Base-by-base conservation (phyloP, 768 basidiomycete genomes). In the Sistotremastrum niveocremeum region DNA sequence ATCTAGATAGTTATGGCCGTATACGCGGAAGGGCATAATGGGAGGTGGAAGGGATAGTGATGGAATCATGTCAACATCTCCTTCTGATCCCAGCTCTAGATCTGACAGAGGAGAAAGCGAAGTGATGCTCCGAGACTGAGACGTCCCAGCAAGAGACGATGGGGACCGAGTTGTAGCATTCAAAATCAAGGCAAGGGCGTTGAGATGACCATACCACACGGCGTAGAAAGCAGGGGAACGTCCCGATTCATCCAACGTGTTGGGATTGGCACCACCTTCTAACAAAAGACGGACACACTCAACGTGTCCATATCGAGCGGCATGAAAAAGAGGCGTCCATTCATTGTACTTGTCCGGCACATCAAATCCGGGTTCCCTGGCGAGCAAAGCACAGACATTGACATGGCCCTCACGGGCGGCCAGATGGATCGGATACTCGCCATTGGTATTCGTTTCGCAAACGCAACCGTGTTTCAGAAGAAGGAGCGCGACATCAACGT, bases 271-370 rank as follows among this genome's bases (percentile, higher is more conserved):
- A 5, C 87, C 83, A 5, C 85, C 87, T 41, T 79, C 73, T 6
- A 98, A 69, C 20, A 98, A 72, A n/a, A 85, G 71, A 36, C 66
- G 65, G 37, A 97, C 74, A 56, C 86, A 94, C 5, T 69, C 68
- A 11, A 71, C 63, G 51, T 80, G 83, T 1, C 93, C 91, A 51
- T 89, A 82, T 35, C 88, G 81, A 4, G 91, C 83, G 3, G 95
- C 90, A 62, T 98, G 93, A 57, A 93, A 90, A 39, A 98, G 71
- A 29, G 95, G 95, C 5, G 93, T 98, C 90, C 94, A 97, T 60
- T 95, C 89, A 58, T 94, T 85, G 62, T 94, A 98, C 63, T 93
- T 98, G 71, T 99, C 95, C 1, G 82, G 79, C 6, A 75, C 71
- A 61, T 88, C 89, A 79, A 81, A 88, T 36, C 80, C 88, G 42